Percentiles rank a stretch among this genome's conserved stretches.
Conservation (phyloP, 2,329 filamentous ascomycete species). For the Teratosphaeriaceae sp. region DNA sequence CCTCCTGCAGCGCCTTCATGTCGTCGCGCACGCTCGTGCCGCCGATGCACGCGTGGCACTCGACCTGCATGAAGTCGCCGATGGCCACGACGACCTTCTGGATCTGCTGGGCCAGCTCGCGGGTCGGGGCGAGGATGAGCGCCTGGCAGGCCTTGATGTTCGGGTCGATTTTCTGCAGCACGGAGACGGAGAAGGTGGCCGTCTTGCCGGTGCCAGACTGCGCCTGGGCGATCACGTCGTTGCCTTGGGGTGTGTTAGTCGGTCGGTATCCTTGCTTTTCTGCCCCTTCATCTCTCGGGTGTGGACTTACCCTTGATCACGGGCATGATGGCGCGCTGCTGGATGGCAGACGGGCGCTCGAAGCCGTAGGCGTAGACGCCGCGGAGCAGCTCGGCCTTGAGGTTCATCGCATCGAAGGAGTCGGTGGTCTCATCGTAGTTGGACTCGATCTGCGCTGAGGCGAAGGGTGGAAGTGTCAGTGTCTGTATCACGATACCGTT, state of each 20-base stretch:
- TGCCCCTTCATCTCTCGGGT: conserved; percentile 3
- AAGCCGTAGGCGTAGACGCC: conserved; percentile 99
- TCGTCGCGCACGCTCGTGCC: conserved; percentile 97
- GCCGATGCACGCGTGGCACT: conserved; percentile 99
- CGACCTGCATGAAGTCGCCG: conserved; percentile 98
- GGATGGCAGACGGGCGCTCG: conserved; percentile 98
- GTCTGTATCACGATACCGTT: neutral
- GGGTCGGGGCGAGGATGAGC: conserved; percentile 93
- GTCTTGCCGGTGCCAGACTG: conserved; percentile 99
- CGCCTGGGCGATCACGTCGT: conserved; percentile 99
- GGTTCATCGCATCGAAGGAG: conserved; percentile 96
- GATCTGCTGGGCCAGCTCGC: conserved; percentile 98
- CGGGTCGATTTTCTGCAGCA: conserved; percentile 97
- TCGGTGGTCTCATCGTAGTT: conserved; percentile 99
- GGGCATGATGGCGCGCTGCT: conserved; percentile 99
- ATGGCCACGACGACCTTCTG: conserved; percentile 99
- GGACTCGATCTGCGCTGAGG: conserved; percentile 93
- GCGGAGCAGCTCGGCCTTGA: conserved; percentile 95
- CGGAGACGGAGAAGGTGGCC: conserved; percentile 98
- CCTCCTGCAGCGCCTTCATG: conserved; percentile 95
- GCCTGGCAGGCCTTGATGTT: conserved; percentile 96
- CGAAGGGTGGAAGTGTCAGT: conserved; percentile 3
- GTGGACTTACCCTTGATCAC: conserved; percentile 87
- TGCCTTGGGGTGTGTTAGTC: conserved; percentile 50
- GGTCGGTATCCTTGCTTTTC: neutral